Conservation (phyloP, 306 rosid species). For the Ceratonia siliqua region DNA sequence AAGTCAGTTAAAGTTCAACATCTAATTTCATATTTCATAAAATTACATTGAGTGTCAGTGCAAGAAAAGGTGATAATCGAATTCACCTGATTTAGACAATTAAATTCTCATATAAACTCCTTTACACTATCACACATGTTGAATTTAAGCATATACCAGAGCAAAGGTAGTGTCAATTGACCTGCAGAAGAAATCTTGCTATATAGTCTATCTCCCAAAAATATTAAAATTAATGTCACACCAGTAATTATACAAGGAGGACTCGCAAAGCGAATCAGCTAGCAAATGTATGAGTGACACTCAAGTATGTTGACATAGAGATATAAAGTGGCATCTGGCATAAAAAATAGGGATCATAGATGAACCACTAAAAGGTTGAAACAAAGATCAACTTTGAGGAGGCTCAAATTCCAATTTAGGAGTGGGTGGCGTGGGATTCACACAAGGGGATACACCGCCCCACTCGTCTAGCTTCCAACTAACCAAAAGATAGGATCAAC, state of each 20-base stretch:
- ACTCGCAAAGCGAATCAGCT: neutral
- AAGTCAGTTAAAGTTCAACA: neutral
- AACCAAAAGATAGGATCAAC: neutral
- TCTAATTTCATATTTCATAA: neutral
- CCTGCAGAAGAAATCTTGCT: neutral
- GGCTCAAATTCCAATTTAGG: no score
- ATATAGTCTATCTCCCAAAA: neutral
- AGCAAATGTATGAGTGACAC: neutral
- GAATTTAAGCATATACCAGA: neutral
- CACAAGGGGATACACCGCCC: no score
- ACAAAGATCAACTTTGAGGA: no score
- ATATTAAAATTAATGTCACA: neutral
- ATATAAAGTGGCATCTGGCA: no score
- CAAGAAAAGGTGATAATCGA: neutral
- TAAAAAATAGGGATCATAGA: no score
- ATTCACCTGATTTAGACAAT: neutral
- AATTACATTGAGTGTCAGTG: neutral
- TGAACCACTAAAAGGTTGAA: no score
- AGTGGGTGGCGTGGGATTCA: no score
- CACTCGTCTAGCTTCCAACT: neutral
- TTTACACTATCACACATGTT: neutral
- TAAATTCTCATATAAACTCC: neutral
- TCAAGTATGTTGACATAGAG: neutral
- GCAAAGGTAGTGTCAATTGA: neutral
- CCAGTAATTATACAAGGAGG: no score